phyloP scores from a whole-genome alignment of 2,329 filamentous ascomycete species.

The Ilyonectria robusta region DNA sequence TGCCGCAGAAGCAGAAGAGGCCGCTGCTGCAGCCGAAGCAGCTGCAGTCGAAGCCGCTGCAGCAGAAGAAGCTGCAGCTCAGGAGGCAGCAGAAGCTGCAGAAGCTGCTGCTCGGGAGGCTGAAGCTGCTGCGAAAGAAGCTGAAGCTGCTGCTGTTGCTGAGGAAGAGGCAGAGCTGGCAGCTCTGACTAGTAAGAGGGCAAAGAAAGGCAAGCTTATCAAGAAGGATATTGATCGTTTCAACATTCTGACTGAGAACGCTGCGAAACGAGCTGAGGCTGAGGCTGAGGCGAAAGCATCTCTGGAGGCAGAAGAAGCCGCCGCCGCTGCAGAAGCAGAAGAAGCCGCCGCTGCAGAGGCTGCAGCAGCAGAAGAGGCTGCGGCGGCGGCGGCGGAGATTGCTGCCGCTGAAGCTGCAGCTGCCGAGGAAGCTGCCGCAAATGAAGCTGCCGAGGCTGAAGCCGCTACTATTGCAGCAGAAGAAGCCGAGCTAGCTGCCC shows the following conservation, averaged over 20 bases:
- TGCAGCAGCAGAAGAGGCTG: slow-evolving; percentile 17
- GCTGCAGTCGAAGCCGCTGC: slow-evolving; percentile 46
- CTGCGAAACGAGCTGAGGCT: slow-evolving; percentile 35
- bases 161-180: slow-evolving; percentile 47
- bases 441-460: slow-evolving; percentile 27
- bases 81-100: slow-evolving; percentile 16
- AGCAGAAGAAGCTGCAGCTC: slow-evolving; percentile 37
- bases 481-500: slow-evolving; percentile 33
- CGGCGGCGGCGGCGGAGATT: slow-evolving; percentile 32
- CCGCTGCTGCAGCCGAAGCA: slow-evolving; percentile 26
- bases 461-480: slow-evolving; percentile 24
- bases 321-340: slow-evolving; percentile 20
- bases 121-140: slow-evolving; percentile 55
- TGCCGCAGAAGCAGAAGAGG: slow-evolving; percentile 34
- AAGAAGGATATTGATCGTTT: slow-evolving; percentile 51
- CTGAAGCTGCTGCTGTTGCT: slow-evolving; percentile 38
- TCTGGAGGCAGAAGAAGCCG: slow-evolving; percentile 36
- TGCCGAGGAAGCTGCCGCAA: slow-evolving; percentile 28
- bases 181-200: slow-evolving; percentile 53
- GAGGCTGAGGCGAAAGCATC: slow-evolving; percentile 20
- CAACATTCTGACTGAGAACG: slow-evolving; percentile 42
- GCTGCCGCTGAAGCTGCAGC: slow-evolving; percentile 30
- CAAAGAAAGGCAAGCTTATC: slow-evolving; percentile 48
- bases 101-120: slow-evolving; percentile 45
- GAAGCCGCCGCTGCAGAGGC: neutral